Conservation (phyloP, 116 monocot genomes). For the Cymodocea nodosa region DNA sequence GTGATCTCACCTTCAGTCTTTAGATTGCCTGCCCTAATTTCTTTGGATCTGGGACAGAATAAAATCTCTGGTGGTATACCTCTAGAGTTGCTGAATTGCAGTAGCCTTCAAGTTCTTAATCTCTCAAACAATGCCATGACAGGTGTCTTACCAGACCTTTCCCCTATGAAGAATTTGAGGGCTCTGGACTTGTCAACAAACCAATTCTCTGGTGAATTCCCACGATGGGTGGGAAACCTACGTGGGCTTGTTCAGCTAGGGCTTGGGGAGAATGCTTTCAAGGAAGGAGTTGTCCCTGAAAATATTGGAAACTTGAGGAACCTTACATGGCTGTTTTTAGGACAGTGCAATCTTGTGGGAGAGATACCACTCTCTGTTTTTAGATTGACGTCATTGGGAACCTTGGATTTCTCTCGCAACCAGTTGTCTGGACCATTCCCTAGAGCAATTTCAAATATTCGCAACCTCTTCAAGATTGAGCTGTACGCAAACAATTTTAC, state of each 20-base stretch:
- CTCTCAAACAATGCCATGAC: constrained; percentile 51
- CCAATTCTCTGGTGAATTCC: constrained; percentile 43
- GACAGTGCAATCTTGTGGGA: constrained; percentile 62
- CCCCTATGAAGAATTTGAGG: constrained; percentile 38
- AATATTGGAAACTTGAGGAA: constrained; percentile 68
- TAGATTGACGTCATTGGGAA: constrained; percentile 32
- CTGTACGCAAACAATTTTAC: constrained; percentile 69
- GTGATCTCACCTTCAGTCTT: constrained; percentile 49
- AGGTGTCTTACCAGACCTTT: constrained; percentile 63
- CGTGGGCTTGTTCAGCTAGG: constrained; percentile 32
- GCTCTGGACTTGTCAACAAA: constrained; percentile 67
- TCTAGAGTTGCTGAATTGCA: constrained; percentile 39
- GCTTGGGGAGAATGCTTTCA: constrained; percentile 53
- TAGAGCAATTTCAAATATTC: constrained; percentile 42
- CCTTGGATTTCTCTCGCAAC: constrained; percentile 74
- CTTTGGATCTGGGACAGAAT: constrained; percentile 48
- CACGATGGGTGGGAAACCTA: constrained; percentile 52
- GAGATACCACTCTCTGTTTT: constrained; percentile 55
- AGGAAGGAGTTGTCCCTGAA: constrained; percentile 37
- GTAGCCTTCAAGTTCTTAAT: constrained; percentile 53
- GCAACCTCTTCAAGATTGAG: constrained; percentile 65
- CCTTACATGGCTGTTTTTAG: constrained; percentile 60
- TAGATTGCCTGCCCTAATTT: constrained; percentile 21
- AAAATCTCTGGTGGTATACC: constrained; percentile 48
- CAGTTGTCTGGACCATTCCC: constrained; percentile 57